A percentile compares a stretch with the other conserved stretches of the same genome.
These are phyloP conservation scores for Ceratocystis lukuohia DNA, from an alignment of 2,329 filamentous ascomycete species.

Conservation along the genomic window DNA sequence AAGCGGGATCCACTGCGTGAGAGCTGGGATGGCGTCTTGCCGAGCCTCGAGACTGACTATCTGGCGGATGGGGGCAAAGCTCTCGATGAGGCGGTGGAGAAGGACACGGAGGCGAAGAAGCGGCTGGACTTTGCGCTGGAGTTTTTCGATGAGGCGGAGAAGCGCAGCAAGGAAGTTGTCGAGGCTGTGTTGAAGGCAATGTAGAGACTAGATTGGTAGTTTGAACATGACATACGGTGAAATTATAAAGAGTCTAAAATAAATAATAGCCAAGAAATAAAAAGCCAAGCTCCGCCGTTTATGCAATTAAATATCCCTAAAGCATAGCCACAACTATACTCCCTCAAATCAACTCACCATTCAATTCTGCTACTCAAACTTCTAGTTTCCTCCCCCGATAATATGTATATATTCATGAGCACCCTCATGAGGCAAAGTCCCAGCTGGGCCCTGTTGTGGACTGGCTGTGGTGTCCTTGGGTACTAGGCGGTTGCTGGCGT, in stretches of 20 bases:
- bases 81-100: conserved; percentile 31
- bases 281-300: neutral
- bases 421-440: neutral
- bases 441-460: neutral
- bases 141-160: conserved; percentile 30
- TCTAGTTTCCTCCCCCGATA: too few species aligned
- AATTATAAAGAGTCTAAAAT: conserved; percentile 6
- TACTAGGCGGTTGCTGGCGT: neutral
- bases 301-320: neutral
- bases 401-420: too few species aligned
- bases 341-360: neutral
- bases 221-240: neutral
- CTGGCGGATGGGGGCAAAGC: conserved; percentile 32
- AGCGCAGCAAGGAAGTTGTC: conserved; percentile 29
- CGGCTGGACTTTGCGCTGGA: conserved; percentile 30
- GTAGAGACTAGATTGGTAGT: neutral
- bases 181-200: conserved; percentile 23
- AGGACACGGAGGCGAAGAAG: conserved; percentile 28
- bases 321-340: neutral
- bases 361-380: too few species aligned
- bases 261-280: neutral
- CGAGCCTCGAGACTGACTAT: conserved; percentile 28
- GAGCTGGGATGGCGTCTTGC: neutral
- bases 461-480: neutral
- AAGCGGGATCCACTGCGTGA: conserved; percentile 30